Conservation (phyloP, 352 stramenopile species). For the Pythium aquatile region DNA sequence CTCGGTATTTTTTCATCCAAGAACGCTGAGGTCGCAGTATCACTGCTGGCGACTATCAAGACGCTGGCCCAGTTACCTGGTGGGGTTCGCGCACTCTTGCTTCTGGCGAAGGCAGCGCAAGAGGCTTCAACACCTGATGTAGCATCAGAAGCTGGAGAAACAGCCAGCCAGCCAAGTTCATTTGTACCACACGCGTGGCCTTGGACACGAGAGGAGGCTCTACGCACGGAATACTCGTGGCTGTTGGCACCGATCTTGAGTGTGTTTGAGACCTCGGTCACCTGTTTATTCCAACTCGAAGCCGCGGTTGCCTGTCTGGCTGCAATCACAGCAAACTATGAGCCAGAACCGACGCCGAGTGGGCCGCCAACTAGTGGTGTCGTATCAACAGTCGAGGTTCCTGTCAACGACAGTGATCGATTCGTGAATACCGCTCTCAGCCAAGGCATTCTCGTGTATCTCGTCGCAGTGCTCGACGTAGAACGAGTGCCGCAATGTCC, state of each 20-base stretch:
- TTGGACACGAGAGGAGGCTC: constrained; percentile 26
- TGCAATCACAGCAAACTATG: constrained; percentile 36
- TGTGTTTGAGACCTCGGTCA: constrained; percentile 36
- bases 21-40: constrained; percentile 21
- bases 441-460: constrained; percentile 36
- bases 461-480: constrained; percentile 45
- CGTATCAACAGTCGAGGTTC: constrained; percentile 4
- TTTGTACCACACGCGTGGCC: constrained; percentile 13
- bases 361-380: constrained; percentile 8
- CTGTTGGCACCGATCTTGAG: constrained; percentile 38
- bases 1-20: constrained; percentile 14
- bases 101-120: constrained; percentile 12
- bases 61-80: constrained; percentile 20
- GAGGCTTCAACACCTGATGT: background rate
- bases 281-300: constrained; percentile 48
- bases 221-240: constrained; percentile 26
- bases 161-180: background rate
- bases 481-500: constrained; percentile 29
- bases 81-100: constrained; percentile 18
- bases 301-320: constrained; percentile 34
- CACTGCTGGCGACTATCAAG: constrained; percentile 15
- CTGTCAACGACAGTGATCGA: constrained; percentile 30
- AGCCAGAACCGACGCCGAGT: constrained; percentile 29
- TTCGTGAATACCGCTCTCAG: constrained; percentile 44
- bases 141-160: background rate